A percentile compares a stretch with the other conserved stretches of the same genome.
phyloP scores from a whole-genome alignment of 1,284 basidiomycete genomes.

The Trichosporon inkin region DNA sequence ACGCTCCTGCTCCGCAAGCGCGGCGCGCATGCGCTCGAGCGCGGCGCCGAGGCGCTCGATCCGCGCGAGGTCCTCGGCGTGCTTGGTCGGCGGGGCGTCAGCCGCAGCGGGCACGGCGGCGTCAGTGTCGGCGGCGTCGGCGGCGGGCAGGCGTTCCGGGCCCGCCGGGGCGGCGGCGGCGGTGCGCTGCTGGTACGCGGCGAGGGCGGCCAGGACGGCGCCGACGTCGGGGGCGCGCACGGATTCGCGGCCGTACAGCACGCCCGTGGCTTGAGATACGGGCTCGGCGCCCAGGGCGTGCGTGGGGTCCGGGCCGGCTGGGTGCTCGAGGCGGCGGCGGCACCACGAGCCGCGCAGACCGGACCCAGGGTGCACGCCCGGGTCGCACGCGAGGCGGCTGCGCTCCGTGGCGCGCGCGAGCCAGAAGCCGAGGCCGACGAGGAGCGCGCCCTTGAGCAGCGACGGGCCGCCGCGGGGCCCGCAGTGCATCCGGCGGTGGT shows the following conservation, averaged over 20 bases:
- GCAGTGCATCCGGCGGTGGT: background rate
- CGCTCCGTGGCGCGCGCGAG: background rate
- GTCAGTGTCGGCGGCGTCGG: too few relatives aligned
- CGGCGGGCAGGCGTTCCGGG: too few relatives aligned
- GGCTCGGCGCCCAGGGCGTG: too few relatives aligned
- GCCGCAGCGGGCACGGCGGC: too few relatives aligned
- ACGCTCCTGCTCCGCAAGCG: background rate
- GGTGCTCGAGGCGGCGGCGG: background rate
- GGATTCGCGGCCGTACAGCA: background rate
- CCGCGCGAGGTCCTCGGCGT: background rate
- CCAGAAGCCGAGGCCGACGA: slow-evolving; percentile 1
- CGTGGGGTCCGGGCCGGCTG: too few relatives aligned
- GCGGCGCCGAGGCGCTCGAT: background rate
- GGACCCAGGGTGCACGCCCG: background rate
- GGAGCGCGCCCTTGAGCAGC: background rate
- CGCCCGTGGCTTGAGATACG: too few relatives aligned
- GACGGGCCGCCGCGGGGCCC: background rate
- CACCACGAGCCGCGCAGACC: background rate
- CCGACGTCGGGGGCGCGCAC: background rate
- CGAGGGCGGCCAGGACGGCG: background rate
- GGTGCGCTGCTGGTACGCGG: background rate
- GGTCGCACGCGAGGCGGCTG: background rate
- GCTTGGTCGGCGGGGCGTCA: too few relatives aligned
- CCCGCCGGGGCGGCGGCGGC: background rate
- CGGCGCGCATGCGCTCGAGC: background rate